Base-by-base conservation (phyloP, 2,329 filamentous ascomycete genomes). In the Penicillium sp. region DNA sequence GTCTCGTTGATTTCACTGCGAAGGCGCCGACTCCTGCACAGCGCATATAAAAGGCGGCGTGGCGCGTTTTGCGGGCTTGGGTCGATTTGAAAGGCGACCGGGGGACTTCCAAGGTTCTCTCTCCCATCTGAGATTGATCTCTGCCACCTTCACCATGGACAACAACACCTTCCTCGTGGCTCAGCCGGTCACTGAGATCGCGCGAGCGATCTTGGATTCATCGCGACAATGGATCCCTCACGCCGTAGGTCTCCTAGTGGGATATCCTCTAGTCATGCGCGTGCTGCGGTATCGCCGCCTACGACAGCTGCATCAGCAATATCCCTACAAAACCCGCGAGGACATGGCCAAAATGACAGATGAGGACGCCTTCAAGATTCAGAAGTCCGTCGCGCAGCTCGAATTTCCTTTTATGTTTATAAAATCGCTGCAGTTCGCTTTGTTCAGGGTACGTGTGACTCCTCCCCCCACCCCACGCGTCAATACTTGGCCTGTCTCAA, bases 321-420 rank as follows among this genome's bases (percentile, higher is more conserved):
- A 73, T 57, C 68, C 73, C 4, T 81, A 78, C 50, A 67, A 70
- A 7, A 78, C 72, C 3, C 68, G 77, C 8, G 71, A 74, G 18
- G 75, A 77, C 5, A 68, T 80, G 50, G 66, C 74, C n/a, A 69
- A 68, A 4, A 84, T 84, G 82, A 84, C 80, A 1, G 75, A 76
- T 26, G 68, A 78, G 21, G 75, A 84, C 39, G 81, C 82, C 1
- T 80, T 71, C 51, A 63, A 74, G 33, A 83, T 85, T 41, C 70
- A 79, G 30, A 70, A 66, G 44, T 68, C 70, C 17, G 47, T 84
- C 2, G 66, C 69, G 2, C 69, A 78, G 43, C 68, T 80, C 3
- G 84, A 86, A 58, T 86, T 86, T 55, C 84, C 84, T 0, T 77
- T 74, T 41, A 73, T 78, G 1, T 78, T 72, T 46, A 64, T 73